A percentile compares a stretch with the other conserved stretches of the same genome.
Conservation (phyloP, 306 rosid genomes). For the Casuarina cunninghamiana region DNA sequence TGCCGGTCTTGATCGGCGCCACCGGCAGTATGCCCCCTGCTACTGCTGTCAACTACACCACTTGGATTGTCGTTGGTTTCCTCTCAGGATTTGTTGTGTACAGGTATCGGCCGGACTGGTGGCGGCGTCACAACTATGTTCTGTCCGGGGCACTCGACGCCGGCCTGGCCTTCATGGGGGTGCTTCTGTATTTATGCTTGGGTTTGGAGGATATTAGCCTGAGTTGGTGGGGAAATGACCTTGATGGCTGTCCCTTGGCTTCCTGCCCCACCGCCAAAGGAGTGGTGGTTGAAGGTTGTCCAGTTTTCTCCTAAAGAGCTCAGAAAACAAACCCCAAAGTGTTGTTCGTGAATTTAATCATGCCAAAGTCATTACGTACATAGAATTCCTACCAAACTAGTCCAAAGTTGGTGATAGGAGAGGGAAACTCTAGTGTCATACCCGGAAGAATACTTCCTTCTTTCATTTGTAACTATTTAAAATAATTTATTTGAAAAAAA, state of each 20-base stretch:
- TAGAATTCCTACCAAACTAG: not conserved
- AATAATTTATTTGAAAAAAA: too few species aligned
- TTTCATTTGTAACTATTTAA: too few species aligned
- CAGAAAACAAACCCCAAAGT: not conserved
- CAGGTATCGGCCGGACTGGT: conserved; percentile 68
- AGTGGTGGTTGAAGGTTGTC: conserved; percentile 50
- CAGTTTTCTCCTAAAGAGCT: conserved; percentile 32
- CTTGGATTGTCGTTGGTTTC: conserved; percentile 72
- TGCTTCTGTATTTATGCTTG: conserved; percentile 62
- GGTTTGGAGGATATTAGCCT: conserved; percentile 57
- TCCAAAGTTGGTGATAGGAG: not conserved
- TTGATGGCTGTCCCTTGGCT: conserved; percentile 81
- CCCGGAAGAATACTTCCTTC: not conserved
- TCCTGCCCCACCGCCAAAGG: conserved; percentile 68
- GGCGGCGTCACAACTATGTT: conserved; percentile 79
- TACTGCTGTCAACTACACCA: conserved; percentile 73
- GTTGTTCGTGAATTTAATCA: not conserved
- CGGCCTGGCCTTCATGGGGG: conserved; percentile 92
- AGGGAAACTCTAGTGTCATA: not conserved
- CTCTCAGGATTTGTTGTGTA: conserved; percentile 69
- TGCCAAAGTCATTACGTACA: not conserved
- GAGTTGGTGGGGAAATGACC: conserved; percentile 84
- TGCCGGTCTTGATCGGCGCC: conserved; percentile 76
- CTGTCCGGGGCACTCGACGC: conserved; percentile 91
- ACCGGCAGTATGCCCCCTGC: conserved; percentile 88